These are phyloP conservation scores for Catharanthus roseus DNA, from an alignment of 257 asterid species.

Conservation along the genomic window DNA sequence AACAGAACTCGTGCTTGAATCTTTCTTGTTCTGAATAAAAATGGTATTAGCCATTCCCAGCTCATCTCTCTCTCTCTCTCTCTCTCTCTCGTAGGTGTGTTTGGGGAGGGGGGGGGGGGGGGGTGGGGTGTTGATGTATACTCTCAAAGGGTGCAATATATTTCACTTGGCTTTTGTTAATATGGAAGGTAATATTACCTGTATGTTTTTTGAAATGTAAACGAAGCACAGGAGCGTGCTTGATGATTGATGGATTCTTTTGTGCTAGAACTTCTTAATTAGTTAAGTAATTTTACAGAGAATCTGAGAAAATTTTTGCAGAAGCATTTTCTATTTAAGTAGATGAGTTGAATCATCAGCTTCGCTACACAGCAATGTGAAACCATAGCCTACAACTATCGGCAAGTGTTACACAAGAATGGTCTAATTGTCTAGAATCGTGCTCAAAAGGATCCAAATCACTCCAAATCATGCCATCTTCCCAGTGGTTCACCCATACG, in stretches of 20 bases:
- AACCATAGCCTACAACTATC: background rate
- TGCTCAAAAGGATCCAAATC: conserved; percentile 1
- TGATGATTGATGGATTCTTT: background rate
- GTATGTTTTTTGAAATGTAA: background rate
- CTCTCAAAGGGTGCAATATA: too few relatives aligned
- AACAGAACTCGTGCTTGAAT: background rate
- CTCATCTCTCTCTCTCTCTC: too few relatives aligned
- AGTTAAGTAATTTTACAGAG: too few relatives aligned
- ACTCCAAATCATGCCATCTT: conserved; percentile 44
- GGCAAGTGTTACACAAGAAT: background rate
- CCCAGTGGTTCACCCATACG: conserved; percentile 93
- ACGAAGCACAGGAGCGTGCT: background rate
- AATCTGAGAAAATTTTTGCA: background rate
- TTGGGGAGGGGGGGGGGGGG: too few relatives aligned
- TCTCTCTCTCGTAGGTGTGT: too few relatives aligned
- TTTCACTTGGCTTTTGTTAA: too few relatives aligned
- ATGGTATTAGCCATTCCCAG: background rate
- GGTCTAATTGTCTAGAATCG: background rate
- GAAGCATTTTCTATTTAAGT: background rate
- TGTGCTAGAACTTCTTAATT: background rate
- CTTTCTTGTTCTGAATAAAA: background rate
- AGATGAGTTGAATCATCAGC: background rate
- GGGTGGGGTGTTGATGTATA: too few relatives aligned
- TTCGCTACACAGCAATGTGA: background rate
- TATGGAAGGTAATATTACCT: background rate